Evolutionary conservation across 148 eudicot species (phyloP).

Genomic region (Silene conica): DNA sequence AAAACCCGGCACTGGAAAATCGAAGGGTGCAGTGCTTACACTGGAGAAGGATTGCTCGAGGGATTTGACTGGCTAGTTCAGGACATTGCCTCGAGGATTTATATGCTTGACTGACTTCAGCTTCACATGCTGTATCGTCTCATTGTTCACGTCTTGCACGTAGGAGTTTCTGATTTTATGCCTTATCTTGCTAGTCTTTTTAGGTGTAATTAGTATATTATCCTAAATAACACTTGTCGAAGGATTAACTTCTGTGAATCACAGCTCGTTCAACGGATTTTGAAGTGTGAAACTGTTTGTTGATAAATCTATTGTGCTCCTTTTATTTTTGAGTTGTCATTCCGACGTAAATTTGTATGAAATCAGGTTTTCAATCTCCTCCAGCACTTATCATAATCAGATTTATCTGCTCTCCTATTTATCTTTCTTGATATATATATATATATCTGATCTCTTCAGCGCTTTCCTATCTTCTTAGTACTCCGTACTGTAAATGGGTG

Average conservation of each 20-base stretch:
- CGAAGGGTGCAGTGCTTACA: constrained; percentile 92
- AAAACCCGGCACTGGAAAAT: constrained; percentile 91
- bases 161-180: not conserved
- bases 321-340: too few relatives aligned
- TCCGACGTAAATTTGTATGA: too few relatives aligned
- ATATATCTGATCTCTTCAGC: too few relatives aligned
- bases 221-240: not conserved
- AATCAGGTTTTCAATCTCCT: too few relatives aligned
- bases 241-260: not conserved
- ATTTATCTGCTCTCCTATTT: too few relatives aligned
- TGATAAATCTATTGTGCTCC: too few relatives aligned
- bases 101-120: constrained; percentile 63
- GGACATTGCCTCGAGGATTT: constrained; percentile 87
- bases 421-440: too few relatives aligned
- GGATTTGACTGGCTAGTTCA: constrained; percentile 98
- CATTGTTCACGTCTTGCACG: not conserved
- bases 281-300: too few relatives aligned
- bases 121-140: not conserved
- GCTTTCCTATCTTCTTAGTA: too few relatives aligned
- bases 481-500: too few relatives aligned
- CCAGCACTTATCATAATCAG: too few relatives aligned
- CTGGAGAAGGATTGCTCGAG: constrained; percentile 82
- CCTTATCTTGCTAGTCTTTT: not conserved
- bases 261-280: not conserved
- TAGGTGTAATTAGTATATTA: not conserved